Evolutionary conservation across 1,284 basidiomycete genomes (phyloP), one percentile per base, ranked within the genome.

Genomic region (Leccinum solheimii): DNA sequence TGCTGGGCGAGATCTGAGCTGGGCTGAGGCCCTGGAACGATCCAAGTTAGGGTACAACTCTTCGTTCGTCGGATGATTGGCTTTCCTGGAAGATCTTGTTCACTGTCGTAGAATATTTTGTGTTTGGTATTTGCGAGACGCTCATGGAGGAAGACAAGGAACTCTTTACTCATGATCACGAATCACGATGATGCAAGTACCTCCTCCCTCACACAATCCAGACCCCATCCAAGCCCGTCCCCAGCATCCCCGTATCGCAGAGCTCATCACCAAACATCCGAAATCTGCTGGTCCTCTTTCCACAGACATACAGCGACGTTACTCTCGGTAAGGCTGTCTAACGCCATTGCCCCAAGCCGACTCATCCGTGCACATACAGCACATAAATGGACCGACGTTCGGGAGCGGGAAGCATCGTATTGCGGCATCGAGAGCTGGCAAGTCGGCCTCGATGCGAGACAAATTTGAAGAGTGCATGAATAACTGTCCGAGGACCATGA

Each of bases 341-440:
- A n/a, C 3, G n/a, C 38, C 34, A 49, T 7, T 43, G 40, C 21
- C n/a, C 21, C 13, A 23, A 57, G 21, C 48, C 43, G 58, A 52
- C 58, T 38, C 11, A 9, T 32, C 14, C 58, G 14, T 38, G 27
- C 19, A 30, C 34, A 23, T 16, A 19, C 61, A 92, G 90, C 84
- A 14, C 90, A 92, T 69, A 80, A 84, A 72, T 92, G 91, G 91
- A 76, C 73, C 3, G 81, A 86, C 45, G 73, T 91, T 0, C 77
- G 86, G 65, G 0, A 93, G 80, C n/a, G 92, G 88, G 8, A 94
- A 81, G 67, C 87, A 89, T 67, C 85, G 82, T 63, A 92, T 80
- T 7, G 88, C 79, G 2, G 85, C 83, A 8, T 77, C 77, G 32
- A 92, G 78, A 3, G 84, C 86, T 13, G 81, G 82, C 0, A 86